Conservation (phyloP, 2,329 filamentous ascomycete genomes). For the Tolypocladium paradoxum region DNA sequence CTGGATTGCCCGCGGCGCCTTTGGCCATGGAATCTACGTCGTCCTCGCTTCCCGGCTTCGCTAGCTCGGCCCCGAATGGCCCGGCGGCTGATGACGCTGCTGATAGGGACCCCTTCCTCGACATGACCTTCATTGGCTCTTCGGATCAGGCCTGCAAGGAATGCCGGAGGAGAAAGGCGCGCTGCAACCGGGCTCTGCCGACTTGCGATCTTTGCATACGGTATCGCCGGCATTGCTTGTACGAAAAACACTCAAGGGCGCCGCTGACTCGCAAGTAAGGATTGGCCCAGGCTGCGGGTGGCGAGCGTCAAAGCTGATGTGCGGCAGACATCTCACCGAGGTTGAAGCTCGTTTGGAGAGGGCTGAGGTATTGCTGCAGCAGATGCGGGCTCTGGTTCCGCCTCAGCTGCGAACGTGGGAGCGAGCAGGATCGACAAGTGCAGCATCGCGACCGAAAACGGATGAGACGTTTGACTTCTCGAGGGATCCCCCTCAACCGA, state of each 20-base stretch:
- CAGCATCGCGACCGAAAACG: background rate
- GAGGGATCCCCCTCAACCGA: background rate
- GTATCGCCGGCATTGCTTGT: constrained; percentile 34
- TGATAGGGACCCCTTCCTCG: constrained; percentile 4
- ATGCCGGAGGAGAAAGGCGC: constrained; percentile 27
- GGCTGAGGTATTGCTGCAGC: constrained; percentile 19
- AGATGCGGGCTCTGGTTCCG: constrained; percentile 17
- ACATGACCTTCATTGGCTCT: constrained; percentile 9
- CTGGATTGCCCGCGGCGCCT: background rate
- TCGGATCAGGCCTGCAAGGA: constrained; percentile 29
- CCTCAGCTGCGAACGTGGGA: constrained; percentile 12
- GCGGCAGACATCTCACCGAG: constrained; percentile 26
- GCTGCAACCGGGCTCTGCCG: constrained; percentile 26
- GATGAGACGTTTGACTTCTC: constrained; percentile 9
- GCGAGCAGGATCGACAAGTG: background rate
- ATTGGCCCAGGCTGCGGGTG: background rate
- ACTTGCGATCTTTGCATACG: constrained; percentile 28
- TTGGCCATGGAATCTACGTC: background rate
- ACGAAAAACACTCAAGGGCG: constrained; percentile 36
- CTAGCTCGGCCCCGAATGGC: background rate
- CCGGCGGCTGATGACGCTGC: background rate
- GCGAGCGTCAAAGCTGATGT: background rate
- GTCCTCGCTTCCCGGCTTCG: background rate
- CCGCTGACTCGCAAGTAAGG: constrained; percentile 34
- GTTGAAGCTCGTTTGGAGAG: constrained; percentile 29